Conservation (phyloP, 1,284 basidiomycete species). For the Microbotryomycetes sp. region DNA sequence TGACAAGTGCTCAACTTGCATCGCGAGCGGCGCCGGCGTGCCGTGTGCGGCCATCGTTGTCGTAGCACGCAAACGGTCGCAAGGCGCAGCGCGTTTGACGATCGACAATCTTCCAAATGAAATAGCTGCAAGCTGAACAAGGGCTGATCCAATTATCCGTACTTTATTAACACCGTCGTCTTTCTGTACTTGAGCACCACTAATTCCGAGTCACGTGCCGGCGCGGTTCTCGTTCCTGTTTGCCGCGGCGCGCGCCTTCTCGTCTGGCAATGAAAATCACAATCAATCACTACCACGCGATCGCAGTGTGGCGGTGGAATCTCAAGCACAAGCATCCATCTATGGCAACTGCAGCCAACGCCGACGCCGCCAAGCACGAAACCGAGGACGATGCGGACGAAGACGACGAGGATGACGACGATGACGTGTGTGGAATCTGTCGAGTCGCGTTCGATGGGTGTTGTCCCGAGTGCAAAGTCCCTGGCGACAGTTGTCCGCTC, state of each 20-base stretch:
- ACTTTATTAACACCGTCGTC: no score
- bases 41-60: no score
- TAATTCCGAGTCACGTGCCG: no score
- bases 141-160: no score
- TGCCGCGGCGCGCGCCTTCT: no score
- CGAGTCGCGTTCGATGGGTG: slow-evolving; percentile 83
- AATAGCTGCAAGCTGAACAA: no score
- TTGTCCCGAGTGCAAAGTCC: slow-evolving; percentile 86
- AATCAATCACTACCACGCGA: slow-evolving; percentile 72
- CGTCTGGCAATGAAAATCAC: slow-evolving; percentile 77
- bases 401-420: slow-evolving; percentile 60
- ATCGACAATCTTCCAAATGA: no score
- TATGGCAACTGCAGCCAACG: neutral
- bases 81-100: no score
- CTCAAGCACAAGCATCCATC: slow-evolving; percentile 46
- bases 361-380: slow-evolving; percentile 12
- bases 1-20: slow-evolving; percentile 55
- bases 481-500: slow-evolving; percentile 91
- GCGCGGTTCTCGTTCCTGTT: no score
- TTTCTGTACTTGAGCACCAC: no score
- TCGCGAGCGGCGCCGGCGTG: no score
- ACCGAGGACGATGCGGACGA: slow-evolving; percentile 45
- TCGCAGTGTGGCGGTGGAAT: slow-evolving; percentile 82
- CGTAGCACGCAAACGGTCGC: no score
- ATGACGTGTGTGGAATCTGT: slow-evolving; percentile 90